These are phyloP conservation scores for Lepiota venenata DNA, from an alignment of 768 basidiomycete genomes.

Conservation along the genomic window DNA sequence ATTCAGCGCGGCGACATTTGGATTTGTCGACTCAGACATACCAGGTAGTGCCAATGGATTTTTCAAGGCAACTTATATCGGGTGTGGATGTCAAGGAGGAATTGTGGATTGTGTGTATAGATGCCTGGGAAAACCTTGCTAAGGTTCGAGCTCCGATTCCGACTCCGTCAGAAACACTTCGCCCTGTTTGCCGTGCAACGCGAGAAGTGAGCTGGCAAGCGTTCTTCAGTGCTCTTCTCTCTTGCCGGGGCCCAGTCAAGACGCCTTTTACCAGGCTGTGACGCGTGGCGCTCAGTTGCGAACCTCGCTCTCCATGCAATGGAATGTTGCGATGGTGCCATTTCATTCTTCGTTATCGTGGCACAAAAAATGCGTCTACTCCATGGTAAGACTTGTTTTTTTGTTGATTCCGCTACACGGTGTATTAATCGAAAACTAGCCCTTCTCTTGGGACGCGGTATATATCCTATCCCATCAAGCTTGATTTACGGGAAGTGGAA, in stretches of 20 bases:
- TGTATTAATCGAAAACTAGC: slow-evolving; percentile 20
- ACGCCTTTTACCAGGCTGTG: neutral
- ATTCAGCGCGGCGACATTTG: neutral
- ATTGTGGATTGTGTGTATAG: slow-evolving; percentile 33
- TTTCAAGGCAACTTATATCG: slow-evolving; percentile 76
- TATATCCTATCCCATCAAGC: slow-evolving; percentile 18
- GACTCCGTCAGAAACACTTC: slow-evolving; percentile 16
- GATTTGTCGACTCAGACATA: slow-evolving; percentile 29
- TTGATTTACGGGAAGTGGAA: neutral
- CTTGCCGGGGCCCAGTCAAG: neutral
- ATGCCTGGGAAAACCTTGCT: slow-evolving; percentile 26
- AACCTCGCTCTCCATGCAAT: slow-evolving; percentile 41
- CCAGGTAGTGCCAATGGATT: slow-evolving; percentile 88
- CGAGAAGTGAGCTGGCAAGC: slow-evolving; percentile 3
- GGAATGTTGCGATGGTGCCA: slow-evolving; percentile 79
- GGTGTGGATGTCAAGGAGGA: slow-evolving; percentile 20
- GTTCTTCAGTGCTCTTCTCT: slow-evolving; percentile 1
- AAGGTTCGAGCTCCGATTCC: slow-evolving; percentile 30
- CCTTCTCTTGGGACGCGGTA: slow-evolving; percentile 25
- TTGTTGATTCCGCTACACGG: no score
- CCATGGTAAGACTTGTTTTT: slow-evolving; percentile 17
- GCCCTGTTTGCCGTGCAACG: neutral
- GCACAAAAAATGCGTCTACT: slow-evolving; percentile 18
- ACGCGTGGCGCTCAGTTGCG: slow-evolving; percentile 14
- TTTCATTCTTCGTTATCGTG: slow-evolving; percentile 45